phyloP scores from a whole-genome alignment of 352 stramenopile species.

The Phytophthora nicotianae region DNA sequence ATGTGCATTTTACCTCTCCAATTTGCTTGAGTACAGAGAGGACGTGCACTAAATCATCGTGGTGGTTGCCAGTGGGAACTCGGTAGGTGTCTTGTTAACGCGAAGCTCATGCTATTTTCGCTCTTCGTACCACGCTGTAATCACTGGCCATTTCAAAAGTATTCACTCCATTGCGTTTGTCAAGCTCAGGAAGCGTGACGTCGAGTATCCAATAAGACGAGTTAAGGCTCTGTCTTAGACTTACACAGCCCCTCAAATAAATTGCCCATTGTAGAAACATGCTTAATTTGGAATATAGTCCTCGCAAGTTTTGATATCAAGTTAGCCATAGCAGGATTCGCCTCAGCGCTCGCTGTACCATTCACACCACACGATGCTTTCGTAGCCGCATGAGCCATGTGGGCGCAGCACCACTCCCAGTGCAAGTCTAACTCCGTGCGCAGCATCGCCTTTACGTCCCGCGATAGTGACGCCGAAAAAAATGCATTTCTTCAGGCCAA shows the following conservation, averaged over 20 bases:
- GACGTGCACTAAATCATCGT: constrained; percentile 5
- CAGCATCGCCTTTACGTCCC: constrained; percentile 30
- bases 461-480: constrained; percentile 26
- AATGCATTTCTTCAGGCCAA: constrained; percentile 11
- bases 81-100: neutral
- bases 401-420: constrained; percentile 28
- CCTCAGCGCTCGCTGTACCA: neutral
- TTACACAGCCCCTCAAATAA: no score
- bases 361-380: constrained; percentile 34
- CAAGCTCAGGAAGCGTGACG: no score
- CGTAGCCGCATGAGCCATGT: constrained; percentile 27
- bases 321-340: no score
- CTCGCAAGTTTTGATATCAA: no score
- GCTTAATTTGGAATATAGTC: no score
- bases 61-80: constrained; percentile 3
- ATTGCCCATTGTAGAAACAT: no score
- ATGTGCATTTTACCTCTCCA: neutral
- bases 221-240: no score
- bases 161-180: no score
- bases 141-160: neutral
- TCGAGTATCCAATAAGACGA: no score
- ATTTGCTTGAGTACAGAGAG: constrained; percentile 3
- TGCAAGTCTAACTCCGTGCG: constrained; percentile 16
- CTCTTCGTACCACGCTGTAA: constrained; percentile 19
- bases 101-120: neutral